Evolutionary conservation across 371 early-diverging fungal species (phyloP).

Genomic region (Dinochytrium kinnereticum): DNA sequence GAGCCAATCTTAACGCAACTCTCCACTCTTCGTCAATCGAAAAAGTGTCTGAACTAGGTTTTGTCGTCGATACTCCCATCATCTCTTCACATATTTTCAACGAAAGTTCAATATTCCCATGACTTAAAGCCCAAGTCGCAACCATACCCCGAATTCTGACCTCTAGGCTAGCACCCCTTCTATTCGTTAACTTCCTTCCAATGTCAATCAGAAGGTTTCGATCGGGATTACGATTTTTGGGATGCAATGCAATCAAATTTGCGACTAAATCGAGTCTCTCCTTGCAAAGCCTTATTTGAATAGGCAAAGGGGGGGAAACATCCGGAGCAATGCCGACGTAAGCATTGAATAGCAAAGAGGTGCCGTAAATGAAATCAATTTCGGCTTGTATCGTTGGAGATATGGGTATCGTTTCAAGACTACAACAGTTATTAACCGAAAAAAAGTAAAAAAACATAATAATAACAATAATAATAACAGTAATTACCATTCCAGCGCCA

Average conservation of each 20-base stretch:
- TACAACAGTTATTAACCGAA: conserved; percentile 33
- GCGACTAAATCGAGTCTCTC: conserved; percentile 69
- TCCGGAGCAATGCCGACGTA: conserved; percentile 56
- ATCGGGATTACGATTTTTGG: conserved; percentile 23
- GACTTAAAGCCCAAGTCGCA: conserved; percentile 64
- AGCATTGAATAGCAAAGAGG: conserved; percentile 64
- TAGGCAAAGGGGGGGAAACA: conserved; percentile 66
- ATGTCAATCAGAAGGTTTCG: conserved; percentile 61
- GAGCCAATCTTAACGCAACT: conserved; percentile 18
- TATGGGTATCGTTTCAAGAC: conserved; percentile 68
- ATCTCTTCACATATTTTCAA: conserved; percentile 60
- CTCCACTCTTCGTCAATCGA: conserved; percentile 49
- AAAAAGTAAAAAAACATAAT: too few relatives aligned
- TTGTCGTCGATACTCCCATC: conserved; percentile 34
- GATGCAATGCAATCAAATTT: conserved; percentile 57
- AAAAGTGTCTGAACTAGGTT: conserved; percentile 20
- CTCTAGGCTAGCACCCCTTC: conserved; percentile 46
- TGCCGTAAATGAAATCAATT: conserved; percentile 75
- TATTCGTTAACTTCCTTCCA: conserved; percentile 63
- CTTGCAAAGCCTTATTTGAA: conserved; percentile 71
- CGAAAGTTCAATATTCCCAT: conserved; percentile 58
- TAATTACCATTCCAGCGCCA: conserved; percentile 73
- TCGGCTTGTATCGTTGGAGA: conserved; percentile 67
- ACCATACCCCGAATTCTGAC: conserved; percentile 62
- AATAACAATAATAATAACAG: conserved; percentile 1